Evolutionary conservation across 257 asterid species (phyloP).

Genomic region (Solanum peruvianum): DNA sequence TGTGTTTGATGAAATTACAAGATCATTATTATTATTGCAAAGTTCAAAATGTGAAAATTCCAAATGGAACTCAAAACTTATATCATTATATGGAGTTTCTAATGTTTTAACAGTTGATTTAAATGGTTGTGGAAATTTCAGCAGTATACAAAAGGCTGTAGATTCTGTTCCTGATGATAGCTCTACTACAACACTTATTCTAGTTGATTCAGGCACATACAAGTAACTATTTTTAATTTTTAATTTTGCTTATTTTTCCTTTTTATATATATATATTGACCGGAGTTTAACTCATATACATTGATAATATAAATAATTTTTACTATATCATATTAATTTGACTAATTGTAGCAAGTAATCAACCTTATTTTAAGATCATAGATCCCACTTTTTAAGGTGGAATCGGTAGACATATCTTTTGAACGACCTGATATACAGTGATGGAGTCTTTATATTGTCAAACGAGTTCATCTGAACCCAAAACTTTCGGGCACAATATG

Average conservation of each 20-base stretch:
- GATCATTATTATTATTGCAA: background rate
- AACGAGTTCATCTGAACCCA: background rate
- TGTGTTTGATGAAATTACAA: background rate
- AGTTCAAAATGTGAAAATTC: conserved; percentile 17
- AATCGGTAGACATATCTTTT: background rate
- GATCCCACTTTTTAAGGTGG: background rate
- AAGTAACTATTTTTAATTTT: conserved; percentile 13
- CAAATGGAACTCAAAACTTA: conserved; percentile 45
- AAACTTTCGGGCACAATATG: background rate
- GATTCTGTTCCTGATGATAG: conserved; percentile 53
- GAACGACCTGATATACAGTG: background rate
- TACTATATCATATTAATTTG: background rate
- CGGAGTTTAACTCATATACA: background rate
- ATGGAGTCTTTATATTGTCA: background rate
- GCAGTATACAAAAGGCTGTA: conserved; percentile 63
- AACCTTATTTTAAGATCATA: background rate
- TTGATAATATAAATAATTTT: background rate
- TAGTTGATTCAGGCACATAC: conserved; percentile 57
- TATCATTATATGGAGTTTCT: conserved; percentile 22
- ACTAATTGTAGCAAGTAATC: background rate
- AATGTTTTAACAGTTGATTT: conserved; percentile 45
- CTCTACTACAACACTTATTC: conserved; percentile 36
- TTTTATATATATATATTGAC: background rate
- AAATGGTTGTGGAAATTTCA: conserved; percentile 68
- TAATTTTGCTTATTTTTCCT: background rate